Evolutionary conservation across 2,329 filamentous ascomycete genomes (phyloP), one percentile per base, ranked within the genome.

Genomic region (Colletotrichum destructivum): DNA sequence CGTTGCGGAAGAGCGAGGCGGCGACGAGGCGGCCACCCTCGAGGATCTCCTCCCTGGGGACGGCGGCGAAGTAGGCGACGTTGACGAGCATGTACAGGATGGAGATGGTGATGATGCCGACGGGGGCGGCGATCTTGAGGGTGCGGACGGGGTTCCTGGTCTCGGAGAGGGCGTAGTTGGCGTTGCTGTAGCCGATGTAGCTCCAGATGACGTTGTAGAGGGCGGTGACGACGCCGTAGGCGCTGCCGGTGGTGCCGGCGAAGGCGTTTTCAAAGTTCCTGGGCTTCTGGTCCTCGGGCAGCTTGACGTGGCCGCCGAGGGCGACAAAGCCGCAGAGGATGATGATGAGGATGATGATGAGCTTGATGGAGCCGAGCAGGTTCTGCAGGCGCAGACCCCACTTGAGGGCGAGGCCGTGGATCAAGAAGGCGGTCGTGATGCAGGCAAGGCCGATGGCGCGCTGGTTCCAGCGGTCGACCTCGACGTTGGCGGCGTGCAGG

Each of bases 141-240:
- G 91, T 93, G 31, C 85, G 85, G 6, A 90, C 87, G 0, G 91
- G 91, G 79, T 92, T 88, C 78, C 87, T 89, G 57, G 90, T 91
- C 82, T 93, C 91, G 77, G 86, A 88, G 42, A 91, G 83, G 56
- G 86, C 89, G 76, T 92, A 91, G 81, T 92, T 92, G 78, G 90
- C 90, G 78, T 92, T 92, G 82, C 85, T 88, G 84, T 91, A 92
- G 31, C 91, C 91, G 74, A 91, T 88, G 76, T 90, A 93, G 72
- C 88, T 90, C 88, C 91, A 93, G 76, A 93, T 91, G 73, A 93
- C 90, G 75, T 92, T 93, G 84, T 92, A 93, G 0, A 93, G 82
- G 0, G 91, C 90, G 1, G 89, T 92, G n/a, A 92, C 90, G 44
- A 92, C 85, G 59, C 89, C 90, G 74, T 93, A 93, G 1, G 89